These are phyloP conservation scores for Pythium phragmitis DNA, from an alignment of 352 stramenopile species.

Conservation along the genomic window DNA sequence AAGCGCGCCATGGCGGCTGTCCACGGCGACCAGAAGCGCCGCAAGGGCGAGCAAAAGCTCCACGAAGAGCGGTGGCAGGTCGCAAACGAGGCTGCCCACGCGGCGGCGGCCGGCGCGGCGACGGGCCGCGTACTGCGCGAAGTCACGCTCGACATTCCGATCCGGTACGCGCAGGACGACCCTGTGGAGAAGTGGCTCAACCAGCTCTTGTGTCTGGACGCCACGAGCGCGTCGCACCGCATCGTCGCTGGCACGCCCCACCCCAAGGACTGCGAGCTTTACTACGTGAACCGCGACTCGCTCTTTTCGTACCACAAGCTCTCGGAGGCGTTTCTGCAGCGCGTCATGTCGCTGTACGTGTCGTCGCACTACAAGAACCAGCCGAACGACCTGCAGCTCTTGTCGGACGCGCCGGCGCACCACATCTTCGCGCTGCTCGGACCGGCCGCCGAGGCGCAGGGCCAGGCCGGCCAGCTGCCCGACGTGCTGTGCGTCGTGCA, in stretches of 20 bases:
- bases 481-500: constrained; percentile 99
- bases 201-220: constrained; percentile 96
- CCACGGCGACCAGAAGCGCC: constrained; percentile 89
- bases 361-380: constrained; percentile 99
- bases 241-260: constrained; percentile 94
- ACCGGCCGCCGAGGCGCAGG: constrained; percentile 89
- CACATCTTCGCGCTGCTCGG: constrained; percentile 98
- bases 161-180: constrained; percentile 96
- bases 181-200: constrained; percentile 98
- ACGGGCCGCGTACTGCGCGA: constrained; percentile 90
- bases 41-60: constrained; percentile 96
- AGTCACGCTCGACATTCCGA: constrained; percentile 96
- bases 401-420: constrained; percentile 98
- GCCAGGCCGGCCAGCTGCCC: constrained; percentile 90
- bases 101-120: constrained; percentile 39
- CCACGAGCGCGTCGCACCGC: constrained; percentile 73
- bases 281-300: constrained; percentile 98
- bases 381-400: constrained; percentile 99
- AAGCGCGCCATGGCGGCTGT: constrained; percentile 58
- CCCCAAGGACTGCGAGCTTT: constrained; percentile 97
- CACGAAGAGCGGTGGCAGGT: constrained; percentile 96
- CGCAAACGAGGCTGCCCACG: constrained; percentile 84
- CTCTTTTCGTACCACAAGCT: constrained; percentile 99
- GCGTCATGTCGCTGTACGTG: constrained; percentile 96
- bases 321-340: constrained; percentile 94